Evolutionary conservation across 2,329 filamentous ascomycete species (phyloP).

Genomic region (Aspergillus uvarum): DNA sequence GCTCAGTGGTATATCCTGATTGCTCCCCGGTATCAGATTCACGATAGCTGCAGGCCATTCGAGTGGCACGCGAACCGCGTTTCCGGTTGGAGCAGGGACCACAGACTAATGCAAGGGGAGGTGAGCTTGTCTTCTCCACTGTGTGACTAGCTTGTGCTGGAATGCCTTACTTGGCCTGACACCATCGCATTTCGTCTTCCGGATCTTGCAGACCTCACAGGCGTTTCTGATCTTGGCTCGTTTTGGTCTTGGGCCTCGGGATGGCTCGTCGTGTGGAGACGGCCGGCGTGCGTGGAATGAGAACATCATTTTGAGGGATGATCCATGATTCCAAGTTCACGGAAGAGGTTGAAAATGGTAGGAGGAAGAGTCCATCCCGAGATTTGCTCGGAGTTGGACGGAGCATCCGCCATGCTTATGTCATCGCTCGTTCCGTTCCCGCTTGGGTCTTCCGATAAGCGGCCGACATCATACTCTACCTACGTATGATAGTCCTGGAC

Average conservation of each 20-base stretch:
- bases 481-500: too few relatives aligned
- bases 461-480: too few relatives aligned
- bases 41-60: not conserved
- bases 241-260: not conserved
- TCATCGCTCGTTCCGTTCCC: too few relatives aligned
- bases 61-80: not conserved
- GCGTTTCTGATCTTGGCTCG: not conserved
- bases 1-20: not conserved
- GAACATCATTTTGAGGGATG: not conserved
- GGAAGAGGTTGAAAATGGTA: too few relatives aligned
- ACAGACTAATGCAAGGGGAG: conserved; percentile 8
- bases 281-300: not conserved
- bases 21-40: not conserved
- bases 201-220: not conserved
- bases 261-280: not conserved
- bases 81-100: conserved; percentile 12
- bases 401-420: too few relatives aligned
- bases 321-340: too few relatives aligned
- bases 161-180: not conserved
- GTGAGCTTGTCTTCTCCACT: not conserved
- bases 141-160: conserved; percentile 1
- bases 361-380: too few relatives aligned
- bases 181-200: conserved; percentile 1
- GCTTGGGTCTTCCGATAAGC: too few relatives aligned
- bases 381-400: too few relatives aligned